Evolutionary conservation across 805 yeast species (phyloP), one percentile per base, ranked within the genome.

Genomic region (Sungouiozyma intestinalis): DNA sequence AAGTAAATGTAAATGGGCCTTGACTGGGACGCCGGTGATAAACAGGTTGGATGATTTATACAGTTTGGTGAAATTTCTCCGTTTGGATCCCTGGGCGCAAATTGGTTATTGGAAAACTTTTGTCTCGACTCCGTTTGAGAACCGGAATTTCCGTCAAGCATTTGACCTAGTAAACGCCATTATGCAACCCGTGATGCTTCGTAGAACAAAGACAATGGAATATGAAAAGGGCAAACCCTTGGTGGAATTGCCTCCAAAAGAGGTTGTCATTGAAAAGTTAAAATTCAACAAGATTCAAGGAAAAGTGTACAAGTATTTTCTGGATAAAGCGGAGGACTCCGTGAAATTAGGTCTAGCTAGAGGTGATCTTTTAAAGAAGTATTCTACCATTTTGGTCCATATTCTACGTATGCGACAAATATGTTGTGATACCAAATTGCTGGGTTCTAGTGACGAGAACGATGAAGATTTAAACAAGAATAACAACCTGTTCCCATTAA

Each of bases 21-120:
- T 90, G 38, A 86, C 97, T 0, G 97, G 97, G 6, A 88, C 97
- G 0, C 97, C 97, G 0, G 84, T 88, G 21, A 82, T 87, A 33
- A 88, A 88, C 59, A 66, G 88, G 47, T 66, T 90, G 8, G 97
- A 90, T 58, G 97, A 90, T 58, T 63, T 90, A 38, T 88, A 74
- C 55, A 80, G 94, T 4, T 62, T 87, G 39, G 74, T 87, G 15
- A 76, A 77, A 49, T 90, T 81, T 53, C 63, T 90, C 38, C 69
- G 77, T 35, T 62, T 88, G n/a, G 85, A 84, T 50, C 97, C 97
- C 1, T 90, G 97, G 97, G 69, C 79, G 33, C 81, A 82, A 50
- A 78, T 83, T 43, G 71, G 85, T 1, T 80, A 82, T 48, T 90
- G 97, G 97, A 81, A 80, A 50, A 77, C 85, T 14, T 87, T 87